Evolutionary conservation across 2,329 filamentous ascomycete genomes (phyloP).

Genomic region (Venturia effusa): DNA sequence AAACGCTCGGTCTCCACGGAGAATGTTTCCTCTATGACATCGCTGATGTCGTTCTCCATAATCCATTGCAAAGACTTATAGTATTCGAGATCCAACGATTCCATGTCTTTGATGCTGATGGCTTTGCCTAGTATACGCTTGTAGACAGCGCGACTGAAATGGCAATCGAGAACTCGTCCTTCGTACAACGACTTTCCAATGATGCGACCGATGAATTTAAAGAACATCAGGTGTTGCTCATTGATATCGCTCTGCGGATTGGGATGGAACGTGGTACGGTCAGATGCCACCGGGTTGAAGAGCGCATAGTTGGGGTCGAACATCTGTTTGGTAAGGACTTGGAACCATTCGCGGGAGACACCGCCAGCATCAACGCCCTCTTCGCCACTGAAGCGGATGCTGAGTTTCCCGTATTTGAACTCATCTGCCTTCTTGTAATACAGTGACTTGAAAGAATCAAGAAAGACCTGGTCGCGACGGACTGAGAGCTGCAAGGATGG

Average conservation of each 20-base stretch:
- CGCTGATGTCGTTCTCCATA: slow-evolving; percentile 95
- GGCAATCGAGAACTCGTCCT: slow-evolving; percentile 88
- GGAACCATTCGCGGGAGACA: slow-evolving; percentile 98
- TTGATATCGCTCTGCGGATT: slow-evolving; percentile 93
- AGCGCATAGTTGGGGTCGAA: slow-evolving; percentile 97
- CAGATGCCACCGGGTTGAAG: slow-evolving; percentile 92
- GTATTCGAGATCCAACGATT: slow-evolving; percentile 95
- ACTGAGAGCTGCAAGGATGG: slow-evolving; percentile 78
- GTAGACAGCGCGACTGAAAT: slow-evolving; percentile 97
- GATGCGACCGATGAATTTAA: slow-evolving; percentile 97
- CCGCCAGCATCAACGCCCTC: slow-evolving; percentile 96
- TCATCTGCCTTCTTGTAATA: slow-evolving; percentile 96
- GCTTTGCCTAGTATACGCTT: slow-evolving; percentile 92
- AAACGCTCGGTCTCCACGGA: slow-evolving; percentile 91
- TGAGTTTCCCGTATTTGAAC: slow-evolving; percentile 98
- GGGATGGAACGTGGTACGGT: slow-evolving; percentile 96
- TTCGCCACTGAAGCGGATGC: slow-evolving; percentile 92
- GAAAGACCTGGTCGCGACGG: slow-evolving; percentile 89
- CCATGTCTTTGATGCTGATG: slow-evolving; percentile 98
- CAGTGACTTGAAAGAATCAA: slow-evolving; percentile 95
- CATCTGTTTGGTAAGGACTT: slow-evolving; percentile 94
- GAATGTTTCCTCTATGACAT: slow-evolving; percentile 94
- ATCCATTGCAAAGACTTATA: slow-evolving; percentile 99
- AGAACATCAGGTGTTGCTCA: slow-evolving; percentile 91
- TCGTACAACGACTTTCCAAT: slow-evolving; percentile 98